Evolutionary conservation across 805 yeast genomes (phyloP), one percentile per base, ranked within the genome.

Genomic region (Yarrowia bubula): DNA sequence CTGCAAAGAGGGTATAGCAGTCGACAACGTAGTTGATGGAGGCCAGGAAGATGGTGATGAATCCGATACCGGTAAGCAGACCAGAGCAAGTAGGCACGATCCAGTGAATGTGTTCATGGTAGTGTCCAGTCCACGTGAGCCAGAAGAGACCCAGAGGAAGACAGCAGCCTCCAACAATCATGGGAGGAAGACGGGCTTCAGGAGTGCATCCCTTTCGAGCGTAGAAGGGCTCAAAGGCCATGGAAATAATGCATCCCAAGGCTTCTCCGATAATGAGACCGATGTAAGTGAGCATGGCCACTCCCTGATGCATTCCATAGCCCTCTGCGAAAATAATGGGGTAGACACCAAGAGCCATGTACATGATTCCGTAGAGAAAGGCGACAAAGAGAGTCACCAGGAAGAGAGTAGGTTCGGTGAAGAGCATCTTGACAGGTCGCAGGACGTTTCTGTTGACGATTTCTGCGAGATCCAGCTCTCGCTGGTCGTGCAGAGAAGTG

Each of bases 121-220:
- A 92, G 68, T 84, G 82, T 73, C 96, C 97, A 9, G 93, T 79
- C 97, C 97, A 92, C 66, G 89, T 84, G 74, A 92, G 80, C 96
- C 96, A 89, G 71, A 91, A 80, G 68, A 91, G 78, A 63, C 97
- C 97, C 63, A 84, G 79, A 33, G 96, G 88, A 78, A 92, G 90
- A 8, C 82, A 73, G 64, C 89, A 68, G 28, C 87, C 86, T 37
- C 96, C 92, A 47, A 82, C 75, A 76, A 90, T 83, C 88, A 91
- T 84, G 38, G 92, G 86, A 15, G 86, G 84, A 66, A 92, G 79
- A 75, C 97, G 84, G 39, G 86, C 88, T 75, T 92, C 97, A 0
- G 97, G 96, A 17, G 86, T 83, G 38, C 71, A 75, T 72, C 87
- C 78, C 35, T 78, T 77, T 46, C 73, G 75, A 38, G 78, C 72